A percentile compares a stretch with the other conserved stretches of the same genome.
phyloP scores from a whole-genome alignment of 2,329 filamentous ascomycete genomes.

The Nemania bipapillata region DNA sequence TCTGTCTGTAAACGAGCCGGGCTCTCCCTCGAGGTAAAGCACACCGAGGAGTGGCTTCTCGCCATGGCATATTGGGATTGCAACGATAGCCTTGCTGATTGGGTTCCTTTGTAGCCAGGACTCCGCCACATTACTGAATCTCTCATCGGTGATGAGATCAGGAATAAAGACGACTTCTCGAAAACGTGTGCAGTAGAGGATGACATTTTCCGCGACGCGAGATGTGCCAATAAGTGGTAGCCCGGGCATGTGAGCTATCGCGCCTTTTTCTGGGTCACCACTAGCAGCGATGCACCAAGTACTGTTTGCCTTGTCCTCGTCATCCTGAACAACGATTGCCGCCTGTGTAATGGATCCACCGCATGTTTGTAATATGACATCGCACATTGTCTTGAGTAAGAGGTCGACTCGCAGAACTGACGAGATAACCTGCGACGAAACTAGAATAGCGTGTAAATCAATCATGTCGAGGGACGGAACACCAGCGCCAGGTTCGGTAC shows the following conservation, averaged over 20 bases:
- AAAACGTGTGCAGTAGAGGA: conserved; percentile 80
- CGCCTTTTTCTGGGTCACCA: conserved; percentile 75
- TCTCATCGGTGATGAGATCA: conserved; percentile 78
- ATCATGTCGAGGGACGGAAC: conserved; percentile 84
- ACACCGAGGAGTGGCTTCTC: conserved; percentile 76
- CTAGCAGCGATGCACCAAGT: conserved; percentile 79
- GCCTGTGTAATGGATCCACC: conserved; percentile 76
- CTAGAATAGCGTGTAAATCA: conserved; percentile 79
- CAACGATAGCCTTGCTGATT: conserved; percentile 77
- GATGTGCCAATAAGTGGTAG: conserved; percentile 73
- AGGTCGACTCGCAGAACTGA: conserved; percentile 80
- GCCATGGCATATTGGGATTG: conserved; percentile 81
- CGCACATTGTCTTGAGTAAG: conserved; percentile 81
- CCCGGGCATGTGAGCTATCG: conserved; percentile 72
- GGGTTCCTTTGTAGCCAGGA: conserved; percentile 75
- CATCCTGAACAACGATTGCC: conserved; percentile 78
- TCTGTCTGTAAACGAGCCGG: conserved; percentile 80
- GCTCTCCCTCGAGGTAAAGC: conserved; percentile 78
- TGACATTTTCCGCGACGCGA: conserved; percentile 78
- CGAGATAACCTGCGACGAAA: conserved; percentile 82
- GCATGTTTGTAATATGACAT: conserved; percentile 81
- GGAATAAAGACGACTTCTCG: conserved; percentile 78
- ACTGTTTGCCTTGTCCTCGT: conserved; percentile 62
- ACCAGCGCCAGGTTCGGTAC: conserved; percentile 68
- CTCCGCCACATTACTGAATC: conserved; percentile 79